Evolutionary conservation across 148 eudicot species (phyloP).

Genomic region (Nepenthes gracilis): DNA sequence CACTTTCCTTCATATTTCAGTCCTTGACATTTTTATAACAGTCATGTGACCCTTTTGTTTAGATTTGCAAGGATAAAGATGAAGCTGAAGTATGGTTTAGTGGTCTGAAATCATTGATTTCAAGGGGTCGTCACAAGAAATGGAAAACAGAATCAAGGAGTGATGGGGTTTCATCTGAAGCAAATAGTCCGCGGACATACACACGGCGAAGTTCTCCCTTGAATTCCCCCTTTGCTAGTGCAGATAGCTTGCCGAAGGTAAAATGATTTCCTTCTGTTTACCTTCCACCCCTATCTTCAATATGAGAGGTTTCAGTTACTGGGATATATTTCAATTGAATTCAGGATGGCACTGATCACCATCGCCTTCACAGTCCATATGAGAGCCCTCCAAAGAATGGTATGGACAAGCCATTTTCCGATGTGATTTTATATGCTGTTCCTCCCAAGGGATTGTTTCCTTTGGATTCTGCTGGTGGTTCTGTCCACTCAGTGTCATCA

Average conservation of each 20-base stretch:
- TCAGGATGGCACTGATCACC: slow-evolving; percentile 74
- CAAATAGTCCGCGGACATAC: slow-evolving; percentile 89
- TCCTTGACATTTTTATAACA: background rate
- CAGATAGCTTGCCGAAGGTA: slow-evolving; percentile 80
- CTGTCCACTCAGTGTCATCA: slow-evolving; percentile 82
- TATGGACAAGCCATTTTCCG: slow-evolving; percentile 68
- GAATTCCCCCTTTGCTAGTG: slow-evolving; percentile 74
- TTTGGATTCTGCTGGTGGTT: slow-evolving; percentile 55
- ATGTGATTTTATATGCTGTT: slow-evolving; percentile 48
- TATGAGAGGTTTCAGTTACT: background rate
- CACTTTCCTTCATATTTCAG: background rate
- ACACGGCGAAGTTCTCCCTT: slow-evolving; percentile 88
- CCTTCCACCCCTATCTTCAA: background rate
- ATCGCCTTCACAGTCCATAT: slow-evolving; percentile 75
- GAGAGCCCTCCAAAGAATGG: slow-evolving; percentile 85
- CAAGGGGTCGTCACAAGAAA: slow-evolving; percentile 74
- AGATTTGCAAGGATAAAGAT: slow-evolving; percentile 98
- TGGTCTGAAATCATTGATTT: slow-evolving; percentile 87
- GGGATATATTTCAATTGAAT: slow-evolving; percentile 6
- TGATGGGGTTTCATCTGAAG: slow-evolving; percentile 85
- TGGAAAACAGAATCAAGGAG: slow-evolving; percentile 96
- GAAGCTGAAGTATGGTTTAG: slow-evolving; percentile 99
- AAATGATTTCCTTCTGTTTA: slow-evolving; percentile 1
- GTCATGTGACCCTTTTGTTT: background rate
- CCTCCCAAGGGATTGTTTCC: slow-evolving; percentile 76